These are phyloP conservation scores for Jamesozyma piceae DNA, from an alignment of 805 yeast genomes.

Conservation along the genomic window DNA sequence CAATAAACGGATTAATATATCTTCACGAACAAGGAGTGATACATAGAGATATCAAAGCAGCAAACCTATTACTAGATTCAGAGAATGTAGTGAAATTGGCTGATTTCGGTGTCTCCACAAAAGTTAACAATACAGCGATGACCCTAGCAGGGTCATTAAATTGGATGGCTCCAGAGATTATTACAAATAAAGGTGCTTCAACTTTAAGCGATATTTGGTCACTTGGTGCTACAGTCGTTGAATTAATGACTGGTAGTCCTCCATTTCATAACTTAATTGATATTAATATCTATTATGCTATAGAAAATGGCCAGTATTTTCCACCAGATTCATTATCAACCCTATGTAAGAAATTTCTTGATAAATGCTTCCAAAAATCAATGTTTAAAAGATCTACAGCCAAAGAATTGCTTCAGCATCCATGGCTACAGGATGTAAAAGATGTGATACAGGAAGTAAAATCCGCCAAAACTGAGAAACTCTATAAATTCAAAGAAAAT, in stretches of 20 bases:
- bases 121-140: conserved; percentile 51
- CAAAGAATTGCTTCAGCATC: conserved; percentile 49
- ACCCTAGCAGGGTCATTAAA: conserved; percentile 82
- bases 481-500: conserved; percentile 21
- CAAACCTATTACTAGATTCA: conserved; percentile 66
- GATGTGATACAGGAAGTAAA: conserved; percentile 3
- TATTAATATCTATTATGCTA: conserved; percentile 30
- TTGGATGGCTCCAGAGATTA: conserved; percentile 98
- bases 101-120: conserved; percentile 94
- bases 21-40: conserved; percentile 72
- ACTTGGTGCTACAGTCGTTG: conserved; percentile 88
- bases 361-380: conserved; percentile 59
- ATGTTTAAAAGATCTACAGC: conserved; percentile 64
- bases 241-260: conserved; percentile 75
- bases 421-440: conserved; percentile 30
- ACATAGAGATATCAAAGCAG: conserved; percentile 91
- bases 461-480: conserved; percentile 8
- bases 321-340: conserved; percentile 30
- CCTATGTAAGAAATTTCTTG: conserved; percentile 62
- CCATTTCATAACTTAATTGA: conserved; percentile 59
- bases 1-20: conserved; percentile 60
- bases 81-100: conserved; percentile 78
- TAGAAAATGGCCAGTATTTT: conserved; percentile 33
- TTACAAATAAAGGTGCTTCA: conserved; percentile 74
- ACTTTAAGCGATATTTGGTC: conserved; percentile 91